Conservation (phyloP, 345 rosid species). For the Syzygium oleosum region DNA sequence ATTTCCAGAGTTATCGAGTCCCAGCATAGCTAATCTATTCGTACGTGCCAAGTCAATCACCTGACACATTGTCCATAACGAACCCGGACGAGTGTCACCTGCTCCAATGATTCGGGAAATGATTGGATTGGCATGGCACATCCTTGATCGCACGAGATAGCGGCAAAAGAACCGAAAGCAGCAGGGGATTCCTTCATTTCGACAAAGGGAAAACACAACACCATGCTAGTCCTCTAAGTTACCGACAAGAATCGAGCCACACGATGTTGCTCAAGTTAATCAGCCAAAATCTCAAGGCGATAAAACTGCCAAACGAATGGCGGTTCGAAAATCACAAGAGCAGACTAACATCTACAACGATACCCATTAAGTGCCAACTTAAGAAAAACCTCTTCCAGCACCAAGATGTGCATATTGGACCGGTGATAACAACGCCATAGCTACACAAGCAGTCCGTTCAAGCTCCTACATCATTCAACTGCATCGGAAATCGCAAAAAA, state of each 20-base stretch:
- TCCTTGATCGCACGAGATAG: neutral
- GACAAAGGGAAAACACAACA: neutral
- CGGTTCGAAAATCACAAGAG: neutral
- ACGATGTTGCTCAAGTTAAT: neutral
- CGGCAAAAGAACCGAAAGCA: neutral
- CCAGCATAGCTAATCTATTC: neutral
- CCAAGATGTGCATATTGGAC: too few species aligned
- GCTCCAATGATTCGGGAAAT: neutral
- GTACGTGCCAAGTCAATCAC: neutral
- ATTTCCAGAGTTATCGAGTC: neutral
- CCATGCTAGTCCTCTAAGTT: neutral
- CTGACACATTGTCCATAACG: neutral
- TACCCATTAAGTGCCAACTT: neutral
- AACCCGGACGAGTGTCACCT: neutral
- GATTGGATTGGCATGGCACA: neutral
- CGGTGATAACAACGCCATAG: neutral
- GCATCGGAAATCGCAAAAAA: neutral
- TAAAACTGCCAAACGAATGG: neutral
- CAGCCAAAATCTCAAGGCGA: neutral
- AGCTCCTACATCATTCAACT: neutral
- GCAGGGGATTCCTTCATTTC: neutral
- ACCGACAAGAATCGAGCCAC: neutral
- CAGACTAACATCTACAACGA: neutral
- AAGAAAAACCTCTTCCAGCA: neutral
- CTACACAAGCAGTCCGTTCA: neutral